A percentile compares a stretch with the other conserved stretches of the same genome.
phyloP scores from a whole-genome alignment of 2,329 filamentous ascomycete species.

The Sporothrix luriei region DNA sequence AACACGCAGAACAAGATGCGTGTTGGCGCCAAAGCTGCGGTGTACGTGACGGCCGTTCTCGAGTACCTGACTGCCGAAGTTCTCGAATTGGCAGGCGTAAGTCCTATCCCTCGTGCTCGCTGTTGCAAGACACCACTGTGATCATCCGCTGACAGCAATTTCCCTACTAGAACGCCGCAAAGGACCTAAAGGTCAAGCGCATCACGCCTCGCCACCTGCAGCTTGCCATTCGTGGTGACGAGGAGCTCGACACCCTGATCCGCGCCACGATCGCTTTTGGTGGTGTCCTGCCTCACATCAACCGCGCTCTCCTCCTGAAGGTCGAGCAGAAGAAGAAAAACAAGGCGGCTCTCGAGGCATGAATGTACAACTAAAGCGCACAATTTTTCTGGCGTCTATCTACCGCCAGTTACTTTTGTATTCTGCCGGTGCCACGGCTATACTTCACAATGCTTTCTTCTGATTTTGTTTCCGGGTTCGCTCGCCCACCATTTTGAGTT shows the following conservation, averaged over 20 bases:
- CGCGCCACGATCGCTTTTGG: constrained; percentile 97
- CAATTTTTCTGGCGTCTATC: background rate
- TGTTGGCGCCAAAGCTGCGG: constrained; percentile 96
- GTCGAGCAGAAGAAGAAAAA: constrained; percentile 49
- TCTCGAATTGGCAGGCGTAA: constrained; percentile 88
- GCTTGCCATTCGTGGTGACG: constrained; percentile 96
- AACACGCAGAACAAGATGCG: constrained; percentile 99
- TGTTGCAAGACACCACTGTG: background rate
- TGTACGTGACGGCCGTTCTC: constrained; percentile 96
- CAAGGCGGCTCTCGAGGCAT: constrained; percentile 44
- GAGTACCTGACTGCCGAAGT: constrained; percentile 99
- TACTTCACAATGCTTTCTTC: background rate
- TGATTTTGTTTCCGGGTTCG: background rate
- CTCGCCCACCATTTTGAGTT: background rate
- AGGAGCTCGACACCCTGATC: constrained; percentile 96
- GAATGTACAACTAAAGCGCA: constrained; percentile 27
- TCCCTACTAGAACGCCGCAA: constrained; percentile 76
- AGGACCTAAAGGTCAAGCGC: constrained; percentile 99
- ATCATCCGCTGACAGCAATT: background rate
- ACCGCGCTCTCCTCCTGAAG: constrained; percentile 77
- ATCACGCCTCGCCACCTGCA: constrained; percentile 98
- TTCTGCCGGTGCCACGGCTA: background rate
- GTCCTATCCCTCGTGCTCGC: constrained; percentile 43
- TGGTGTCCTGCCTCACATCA: constrained; percentile 98
- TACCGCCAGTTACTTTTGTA: background rate